These are phyloP conservation scores for Mortierella sp. DNA, from an alignment of 371 early-diverging fungal genomes.

Conservation along the genomic window DNA sequence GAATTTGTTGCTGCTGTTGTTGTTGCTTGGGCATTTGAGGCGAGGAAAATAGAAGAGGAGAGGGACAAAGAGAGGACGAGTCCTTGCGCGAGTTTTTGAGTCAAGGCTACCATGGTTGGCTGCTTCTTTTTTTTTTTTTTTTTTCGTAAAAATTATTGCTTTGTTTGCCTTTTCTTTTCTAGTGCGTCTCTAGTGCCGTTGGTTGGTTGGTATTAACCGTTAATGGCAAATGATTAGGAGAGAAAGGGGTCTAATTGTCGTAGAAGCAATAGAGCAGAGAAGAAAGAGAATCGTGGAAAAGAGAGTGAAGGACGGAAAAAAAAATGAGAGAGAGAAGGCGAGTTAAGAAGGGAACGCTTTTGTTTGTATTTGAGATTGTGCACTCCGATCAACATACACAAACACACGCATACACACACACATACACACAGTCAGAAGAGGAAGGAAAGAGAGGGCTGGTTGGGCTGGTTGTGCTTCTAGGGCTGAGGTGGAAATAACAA, in stretches of 20 bases:
- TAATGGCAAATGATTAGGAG: constrained; percentile 6
- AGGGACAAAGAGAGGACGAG: constrained; percentile 30
- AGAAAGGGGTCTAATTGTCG: not conserved
- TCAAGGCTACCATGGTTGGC: constrained; percentile 10
- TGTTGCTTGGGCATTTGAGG: constrained; percentile 18
- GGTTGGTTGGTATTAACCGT: constrained; percentile 5
- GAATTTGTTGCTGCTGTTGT: not conserved
- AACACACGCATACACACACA: not conserved
- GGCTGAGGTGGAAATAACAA: not conserved
- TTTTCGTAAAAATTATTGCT: constrained; percentile 1
- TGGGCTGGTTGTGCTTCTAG: not conserved
- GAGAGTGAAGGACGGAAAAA: not conserved
- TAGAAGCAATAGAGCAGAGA: not conserved
- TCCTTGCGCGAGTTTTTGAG: constrained; percentile 24
- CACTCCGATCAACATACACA: not conserved
- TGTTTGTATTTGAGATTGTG: not conserved
- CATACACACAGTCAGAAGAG: not conserved
- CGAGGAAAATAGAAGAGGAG: constrained; percentile 16
- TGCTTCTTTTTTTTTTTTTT: constrained; percentile 4
- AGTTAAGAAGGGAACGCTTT: not conserved
- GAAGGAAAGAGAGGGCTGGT: not conserved
- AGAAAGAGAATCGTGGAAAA: not conserved
- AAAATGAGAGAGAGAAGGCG: not conserved
- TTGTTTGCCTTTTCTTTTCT: constrained; percentile 36
- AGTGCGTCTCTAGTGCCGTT: not conserved